These are phyloP conservation scores for Tinospora cordifolia DNA, from an alignment of 164 flowering plant genomes.

Conservation along the genomic window DNA sequence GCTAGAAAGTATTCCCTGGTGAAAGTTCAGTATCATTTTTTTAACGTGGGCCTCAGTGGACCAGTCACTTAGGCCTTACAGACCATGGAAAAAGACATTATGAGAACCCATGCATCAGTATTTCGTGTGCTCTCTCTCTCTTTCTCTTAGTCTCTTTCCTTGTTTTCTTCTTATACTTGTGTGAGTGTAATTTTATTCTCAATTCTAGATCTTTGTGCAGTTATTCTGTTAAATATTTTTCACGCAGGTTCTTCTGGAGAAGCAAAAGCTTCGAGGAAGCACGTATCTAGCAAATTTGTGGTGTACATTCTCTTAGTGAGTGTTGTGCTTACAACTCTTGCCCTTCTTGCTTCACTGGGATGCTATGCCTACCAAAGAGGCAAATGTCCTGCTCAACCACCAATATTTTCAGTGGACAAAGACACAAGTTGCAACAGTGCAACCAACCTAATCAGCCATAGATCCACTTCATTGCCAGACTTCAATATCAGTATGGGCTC, in stretches of 20 bases:
- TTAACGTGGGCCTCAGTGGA: no score
- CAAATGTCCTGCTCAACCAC: slow-evolving; percentile 33
- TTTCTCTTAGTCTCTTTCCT: not conserved
- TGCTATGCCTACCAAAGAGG: slow-evolving; percentile 53
- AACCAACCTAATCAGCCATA: slow-evolving; percentile 55
- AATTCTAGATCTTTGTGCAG: not conserved
- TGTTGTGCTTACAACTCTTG: slow-evolving; percentile 47
- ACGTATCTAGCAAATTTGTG: slow-evolving; percentile 39
- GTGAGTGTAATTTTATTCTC: slow-evolving; percentile 4
- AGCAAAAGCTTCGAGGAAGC: slow-evolving; percentile 33
- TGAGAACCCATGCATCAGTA: not conserved
- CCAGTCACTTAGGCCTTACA: no score
- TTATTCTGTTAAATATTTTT: slow-evolving; percentile 14
- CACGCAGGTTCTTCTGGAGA: slow-evolving; percentile 37
- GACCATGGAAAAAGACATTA: not conserved
- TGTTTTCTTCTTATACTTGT: not conserved
- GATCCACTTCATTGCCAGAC: slow-evolving; percentile 34
- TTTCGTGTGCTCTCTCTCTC: not conserved
- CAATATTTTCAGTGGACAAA: slow-evolving; percentile 50
- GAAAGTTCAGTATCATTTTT: no score
- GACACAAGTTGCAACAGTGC: slow-evolving; percentile 68
- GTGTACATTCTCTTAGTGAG: slow-evolving; percentile 54
- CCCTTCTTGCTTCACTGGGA: slow-evolving; percentile 45
- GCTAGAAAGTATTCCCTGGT: no score
- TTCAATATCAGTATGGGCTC: slow-evolving; percentile 25